These are phyloP conservation scores for Daldinia concentrica DNA, from an alignment of 495 filamentous ascomycete genomes.

Conservation along the genomic window DNA sequence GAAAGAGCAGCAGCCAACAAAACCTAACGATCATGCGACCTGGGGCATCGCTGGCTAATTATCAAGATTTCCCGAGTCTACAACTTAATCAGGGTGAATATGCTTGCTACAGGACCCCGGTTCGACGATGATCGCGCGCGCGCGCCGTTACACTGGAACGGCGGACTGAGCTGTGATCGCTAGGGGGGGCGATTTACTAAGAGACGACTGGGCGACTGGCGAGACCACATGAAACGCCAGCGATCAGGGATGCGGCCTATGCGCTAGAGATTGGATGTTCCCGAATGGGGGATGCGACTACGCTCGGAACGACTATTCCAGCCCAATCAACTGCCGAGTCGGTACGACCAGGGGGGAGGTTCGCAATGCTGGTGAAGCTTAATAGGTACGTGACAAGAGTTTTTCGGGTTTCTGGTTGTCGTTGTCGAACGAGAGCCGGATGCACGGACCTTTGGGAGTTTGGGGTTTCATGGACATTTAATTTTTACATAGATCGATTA, in stretches of 20 bases:
- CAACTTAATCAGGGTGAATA: slow-evolving; percentile 24
- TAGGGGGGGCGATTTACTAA: slow-evolving; percentile 34
- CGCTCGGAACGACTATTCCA: slow-evolving; percentile 19
- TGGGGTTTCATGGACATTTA: not conserved
- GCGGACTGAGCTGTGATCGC: slow-evolving; percentile 31
- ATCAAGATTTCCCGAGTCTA: slow-evolving; percentile 16
- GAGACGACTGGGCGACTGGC: not conserved
- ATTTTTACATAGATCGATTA: not conserved
- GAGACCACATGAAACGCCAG: slow-evolving; percentile 44
- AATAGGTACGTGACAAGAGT: slow-evolving; percentile 4
- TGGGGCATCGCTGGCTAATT: slow-evolving; percentile 34
- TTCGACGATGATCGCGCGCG: slow-evolving; percentile 23
- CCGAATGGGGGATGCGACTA: not conserved
- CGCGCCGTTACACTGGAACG: not conserved
- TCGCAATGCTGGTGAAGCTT: slow-evolving; percentile 15
- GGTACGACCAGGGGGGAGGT: slow-evolving; percentile 14
- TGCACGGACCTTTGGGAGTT: slow-evolving; percentile 4
- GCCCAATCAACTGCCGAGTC: slow-evolving; percentile 38
- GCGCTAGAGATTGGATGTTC: slow-evolving; percentile 15
- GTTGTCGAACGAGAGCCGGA: slow-evolving; percentile 16
- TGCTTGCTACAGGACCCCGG: not conserved
- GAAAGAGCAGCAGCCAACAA: slow-evolving; percentile 24
- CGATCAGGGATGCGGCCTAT: slow-evolving; percentile 31
- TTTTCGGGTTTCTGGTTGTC: not conserved
- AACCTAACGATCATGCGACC: slow-evolving; percentile 32